Percentiles rank a stretch among this genome's conserved stretches.
Evolutionary conservation across 768 basidiomycete genomes (phyloP).

Genomic region (Boletus rufocinnamomeus): DNA sequence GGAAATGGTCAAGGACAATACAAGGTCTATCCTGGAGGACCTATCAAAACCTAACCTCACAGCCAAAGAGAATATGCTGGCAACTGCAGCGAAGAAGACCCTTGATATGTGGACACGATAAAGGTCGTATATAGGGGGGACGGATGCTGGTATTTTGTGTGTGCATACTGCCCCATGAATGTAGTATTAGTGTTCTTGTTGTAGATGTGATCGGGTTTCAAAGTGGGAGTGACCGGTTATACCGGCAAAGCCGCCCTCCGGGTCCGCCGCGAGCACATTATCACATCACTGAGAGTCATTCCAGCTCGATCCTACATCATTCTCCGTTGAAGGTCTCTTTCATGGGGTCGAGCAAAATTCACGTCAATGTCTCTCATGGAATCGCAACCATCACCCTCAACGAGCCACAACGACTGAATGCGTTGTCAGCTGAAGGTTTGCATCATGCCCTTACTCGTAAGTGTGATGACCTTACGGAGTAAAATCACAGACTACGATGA

Average conservation of each 20-base stretch:
- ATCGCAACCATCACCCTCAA: slow-evolving; percentile 73
- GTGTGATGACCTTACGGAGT: background rate
- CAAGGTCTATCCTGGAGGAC: slow-evolving; percentile 53
- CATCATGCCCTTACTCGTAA: slow-evolving; percentile 20
- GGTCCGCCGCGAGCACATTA: too few relatives aligned
- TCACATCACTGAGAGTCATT: too few relatives aligned
- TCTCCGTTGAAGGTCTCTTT: background rate
- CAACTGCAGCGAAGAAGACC: slow-evolving; percentile 42
- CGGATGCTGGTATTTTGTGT: background rate
- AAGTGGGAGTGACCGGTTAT: too few relatives aligned
- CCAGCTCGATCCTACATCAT: background rate
- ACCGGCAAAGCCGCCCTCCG: too few relatives aligned
- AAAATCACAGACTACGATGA: slow-evolving; percentile 55
- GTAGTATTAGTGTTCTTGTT: too few relatives aligned
- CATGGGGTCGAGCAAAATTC: slow-evolving; percentile 45
- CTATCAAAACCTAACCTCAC: slow-evolving; percentile 39
- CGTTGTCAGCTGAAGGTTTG: slow-evolving; percentile 52
- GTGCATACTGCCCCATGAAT: too few relatives aligned
- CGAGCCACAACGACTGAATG: slow-evolving; percentile 59
- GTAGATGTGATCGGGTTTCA: too few relatives aligned
- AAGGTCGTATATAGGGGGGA: background rate
- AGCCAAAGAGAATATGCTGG: slow-evolving; percentile 38
- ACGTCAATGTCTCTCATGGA: slow-evolving; percentile 49
- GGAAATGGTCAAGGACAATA: slow-evolving; percentile 50
- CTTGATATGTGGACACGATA: slow-evolving; percentile 42